Percentiles rank a stretch among this genome's conserved stretches.
phyloP scores from a whole-genome alignment of 1,139 yeast genomes.

The Yamadazyma triangularis region DNA sequence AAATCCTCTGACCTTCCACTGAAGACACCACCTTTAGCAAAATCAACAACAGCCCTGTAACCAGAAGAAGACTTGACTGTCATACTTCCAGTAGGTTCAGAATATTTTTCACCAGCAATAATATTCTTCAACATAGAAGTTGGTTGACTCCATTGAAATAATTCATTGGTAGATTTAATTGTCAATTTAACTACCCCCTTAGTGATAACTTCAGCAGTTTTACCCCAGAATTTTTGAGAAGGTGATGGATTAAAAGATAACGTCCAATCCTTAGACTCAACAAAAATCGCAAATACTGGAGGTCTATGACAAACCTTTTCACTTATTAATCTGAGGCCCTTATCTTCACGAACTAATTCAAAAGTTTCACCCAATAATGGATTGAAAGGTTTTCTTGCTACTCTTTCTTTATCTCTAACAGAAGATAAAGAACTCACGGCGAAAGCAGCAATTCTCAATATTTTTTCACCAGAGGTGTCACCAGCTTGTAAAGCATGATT shows the following conservation, averaged over 20 bases:
- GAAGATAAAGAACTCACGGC: conserved; percentile 73
- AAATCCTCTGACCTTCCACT: conserved; percentile 86
- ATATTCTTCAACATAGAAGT: conserved; percentile 77
- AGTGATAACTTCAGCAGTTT: conserved; percentile 77
- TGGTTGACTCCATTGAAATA: conserved; percentile 78
- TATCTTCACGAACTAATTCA: conserved; percentile 77
- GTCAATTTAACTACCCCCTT: conserved; percentile 62
- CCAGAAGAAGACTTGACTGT: conserved; percentile 68
- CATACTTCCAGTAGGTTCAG: conserved; percentile 79
- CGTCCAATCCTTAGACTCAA: conserved; percentile 74
- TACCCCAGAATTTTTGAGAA: conserved; percentile 92
- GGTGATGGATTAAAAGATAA: conserved; percentile 73
- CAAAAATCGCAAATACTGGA: conserved; percentile 73
- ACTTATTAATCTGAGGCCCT: conserved; percentile 61
- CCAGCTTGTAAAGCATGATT: conserved; percentile 51
- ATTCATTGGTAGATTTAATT: conserved; percentile 60
- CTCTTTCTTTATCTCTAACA: conserved; percentile 69
- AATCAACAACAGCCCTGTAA: conserved; percentile 63
- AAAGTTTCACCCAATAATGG: conserved; percentile 86
- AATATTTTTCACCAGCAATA: conserved; percentile 90
- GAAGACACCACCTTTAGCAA: conserved; percentile 71
- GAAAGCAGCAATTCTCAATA: conserved; percentile 73
- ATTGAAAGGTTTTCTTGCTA: conserved; percentile 84
- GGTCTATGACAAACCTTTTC: conserved; percentile 86
- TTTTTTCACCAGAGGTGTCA: conserved; percentile 49